Conservation (phyloP, 257 asterid genomes). For the Eucommia ulmoides region DNA sequence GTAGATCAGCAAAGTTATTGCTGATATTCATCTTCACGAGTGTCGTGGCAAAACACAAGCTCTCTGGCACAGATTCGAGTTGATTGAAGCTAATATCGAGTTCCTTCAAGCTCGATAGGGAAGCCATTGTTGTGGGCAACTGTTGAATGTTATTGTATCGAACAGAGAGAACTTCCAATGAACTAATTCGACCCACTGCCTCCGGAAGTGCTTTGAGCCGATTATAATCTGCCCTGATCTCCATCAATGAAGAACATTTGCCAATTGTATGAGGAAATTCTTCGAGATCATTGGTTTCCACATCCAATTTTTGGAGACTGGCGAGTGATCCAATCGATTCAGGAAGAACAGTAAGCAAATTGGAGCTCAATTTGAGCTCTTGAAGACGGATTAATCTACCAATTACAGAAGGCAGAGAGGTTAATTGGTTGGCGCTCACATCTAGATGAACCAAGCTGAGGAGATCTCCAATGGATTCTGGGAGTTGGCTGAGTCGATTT, state of each 20-base stretch:
- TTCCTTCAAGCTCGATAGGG: conserved; percentile 50
- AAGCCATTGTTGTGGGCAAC: conserved; percentile 78
- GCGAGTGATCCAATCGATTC: conserved; percentile 61
- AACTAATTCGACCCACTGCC: conserved; percentile 62
- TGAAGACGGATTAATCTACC: conserved; percentile 44
- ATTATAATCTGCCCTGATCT: conserved; percentile 70
- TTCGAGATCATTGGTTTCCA: conserved; percentile 67
- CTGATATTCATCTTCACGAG: conserved; percentile 75
- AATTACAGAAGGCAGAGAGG: conserved; percentile 44
- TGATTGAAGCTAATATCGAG: conserved; percentile 75
- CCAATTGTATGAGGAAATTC: conserved; percentile 77
- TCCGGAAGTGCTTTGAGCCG: conserved; percentile 82
- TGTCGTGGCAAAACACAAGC: conserved; percentile 80
- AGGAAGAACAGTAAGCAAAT: conserved; percentile 49
- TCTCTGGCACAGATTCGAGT: conserved; percentile 76
- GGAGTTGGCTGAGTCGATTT: conserved; percentile 48
- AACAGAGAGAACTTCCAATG: conserved; percentile 62
- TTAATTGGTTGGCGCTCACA: conserved; percentile 60
- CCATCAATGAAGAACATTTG: conserved; percentile 51
- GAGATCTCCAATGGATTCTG: conserved; percentile 62
- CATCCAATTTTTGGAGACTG: conserved; percentile 45
- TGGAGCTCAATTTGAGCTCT: conserved; percentile 81
- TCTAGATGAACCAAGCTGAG: conserved; percentile 51
- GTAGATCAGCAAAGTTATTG: conserved; percentile 78
- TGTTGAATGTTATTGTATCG: conserved; percentile 65